A percentile compares a stretch with the other conserved stretches of the same genome.
Conservation (phyloP, 768 basidiomycete genomes). For the Russula lepida region DNA sequence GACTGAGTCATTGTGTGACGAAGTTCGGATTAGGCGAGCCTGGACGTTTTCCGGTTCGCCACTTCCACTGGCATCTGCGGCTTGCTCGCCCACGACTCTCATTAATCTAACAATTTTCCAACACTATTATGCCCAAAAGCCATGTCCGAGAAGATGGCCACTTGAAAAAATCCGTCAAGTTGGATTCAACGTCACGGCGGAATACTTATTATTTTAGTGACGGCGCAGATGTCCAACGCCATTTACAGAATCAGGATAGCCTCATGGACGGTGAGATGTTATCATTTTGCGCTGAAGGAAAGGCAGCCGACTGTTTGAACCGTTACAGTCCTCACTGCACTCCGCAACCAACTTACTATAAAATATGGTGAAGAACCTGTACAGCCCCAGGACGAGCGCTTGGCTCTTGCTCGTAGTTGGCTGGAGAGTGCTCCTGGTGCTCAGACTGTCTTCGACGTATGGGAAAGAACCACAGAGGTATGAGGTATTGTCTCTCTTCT, state of each 20-base stretch:
- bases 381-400: conserved; percentile 48
- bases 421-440: conserved; percentile 48
- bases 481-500: conserved; percentile 21
- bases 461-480: conserved; percentile 49
- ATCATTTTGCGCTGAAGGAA: not conserved
- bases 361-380: conserved; percentile 41
- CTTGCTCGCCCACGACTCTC: not conserved
- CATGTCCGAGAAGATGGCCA: conserved; percentile 4
- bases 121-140: conserved; percentile 4
- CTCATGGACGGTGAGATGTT: conserved; percentile 19
- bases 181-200: conserved; percentile 6
- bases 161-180: conserved; percentile 25
- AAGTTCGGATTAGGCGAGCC: not conserved
- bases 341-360: conserved; percentile 58
- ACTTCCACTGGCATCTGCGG: not conserved
- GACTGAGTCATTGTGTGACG: no score
- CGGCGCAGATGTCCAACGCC: conserved; percentile 14
- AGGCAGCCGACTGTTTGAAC: not conserved
- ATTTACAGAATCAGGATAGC: conserved; percentile 18
- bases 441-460: conserved; percentile 53
- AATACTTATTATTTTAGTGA: conserved; percentile 4
- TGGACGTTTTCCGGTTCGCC: not conserved
- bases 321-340: conserved; percentile 36
- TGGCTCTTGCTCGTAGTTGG: conserved; percentile 56
- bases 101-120: not conserved